Percentiles rank a stretch among this genome's conserved stretches.
These are phyloP conservation scores for Chimonanthus salicifolius DNA, from an alignment of 164 flowering plant genomes.

Conservation along the genomic window DNA sequence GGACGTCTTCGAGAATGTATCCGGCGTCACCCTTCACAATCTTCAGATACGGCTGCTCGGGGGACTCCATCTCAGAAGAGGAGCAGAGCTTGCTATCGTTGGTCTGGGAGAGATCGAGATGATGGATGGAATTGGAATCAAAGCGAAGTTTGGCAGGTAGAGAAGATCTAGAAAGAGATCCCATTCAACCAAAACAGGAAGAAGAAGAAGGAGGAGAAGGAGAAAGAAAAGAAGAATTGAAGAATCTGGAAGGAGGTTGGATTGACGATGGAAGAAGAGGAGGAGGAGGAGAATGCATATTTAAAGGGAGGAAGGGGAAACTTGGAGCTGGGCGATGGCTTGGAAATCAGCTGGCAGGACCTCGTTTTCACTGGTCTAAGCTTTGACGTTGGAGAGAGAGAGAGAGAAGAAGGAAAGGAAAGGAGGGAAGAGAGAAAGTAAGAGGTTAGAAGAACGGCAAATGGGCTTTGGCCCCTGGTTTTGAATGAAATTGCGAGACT, in stretches of 20 bases:
- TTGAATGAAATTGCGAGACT: too few species aligned
- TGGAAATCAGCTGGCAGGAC: neutral
- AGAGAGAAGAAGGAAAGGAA: neutral
- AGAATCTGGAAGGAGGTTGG: neutral
- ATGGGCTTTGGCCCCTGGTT: too few species aligned
- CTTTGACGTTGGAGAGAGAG: neutral
- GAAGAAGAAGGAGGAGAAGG: neutral
- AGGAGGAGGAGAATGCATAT: neutral
- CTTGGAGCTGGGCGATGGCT: neutral
- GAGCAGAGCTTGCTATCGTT: neutral
- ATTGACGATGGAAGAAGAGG: neutral
- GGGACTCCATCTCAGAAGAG: neutral
- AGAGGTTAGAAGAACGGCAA: too few species aligned
- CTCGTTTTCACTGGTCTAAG: neutral
- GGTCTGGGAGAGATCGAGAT: neutral
- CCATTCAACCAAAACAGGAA: neutral
- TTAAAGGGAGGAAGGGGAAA: neutral
- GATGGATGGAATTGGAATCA: neutral
- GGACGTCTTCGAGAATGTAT: conserved; percentile 60
- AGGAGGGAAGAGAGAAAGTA: neutral
- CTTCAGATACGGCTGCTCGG: conserved; percentile 20
- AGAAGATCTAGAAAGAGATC: neutral
- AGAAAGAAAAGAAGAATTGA: neutral
- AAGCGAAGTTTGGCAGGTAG: conserved; percentile 3
- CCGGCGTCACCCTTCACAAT: conserved; percentile 33